Conservation (phyloP, 2,329 filamentous ascomycete species). For the Microcyclospora tardicrescens region DNA sequence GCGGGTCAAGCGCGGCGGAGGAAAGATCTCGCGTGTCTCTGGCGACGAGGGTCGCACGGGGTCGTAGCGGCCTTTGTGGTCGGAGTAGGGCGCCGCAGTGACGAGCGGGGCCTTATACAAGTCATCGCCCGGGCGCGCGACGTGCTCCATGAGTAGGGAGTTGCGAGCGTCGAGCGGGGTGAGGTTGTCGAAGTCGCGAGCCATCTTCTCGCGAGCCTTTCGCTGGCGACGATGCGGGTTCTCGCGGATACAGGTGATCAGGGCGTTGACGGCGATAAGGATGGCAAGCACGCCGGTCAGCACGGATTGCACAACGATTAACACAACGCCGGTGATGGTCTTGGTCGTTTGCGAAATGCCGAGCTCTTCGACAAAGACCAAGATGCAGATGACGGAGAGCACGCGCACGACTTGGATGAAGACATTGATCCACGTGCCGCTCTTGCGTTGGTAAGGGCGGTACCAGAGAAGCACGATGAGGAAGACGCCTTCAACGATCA, state of each 20-base stretch:
- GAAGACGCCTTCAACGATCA: slow-evolving; percentile 71
- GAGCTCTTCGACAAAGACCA: slow-evolving; percentile 89
- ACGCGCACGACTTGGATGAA: slow-evolving; percentile 80
- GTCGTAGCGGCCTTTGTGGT: slow-evolving; percentile 21
- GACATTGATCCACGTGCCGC: slow-evolving; percentile 87
- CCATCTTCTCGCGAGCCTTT: slow-evolving; percentile 77
- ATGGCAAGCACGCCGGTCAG: slow-evolving; percentile 75
- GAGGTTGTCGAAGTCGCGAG: slow-evolving; percentile 65
- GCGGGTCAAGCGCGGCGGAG: slow-evolving; percentile 3
- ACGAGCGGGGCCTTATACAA: slow-evolving; percentile 21
- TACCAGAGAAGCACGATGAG: slow-evolving; percentile 69
- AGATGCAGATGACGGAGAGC: slow-evolving; percentile 73
- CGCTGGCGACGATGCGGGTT: slow-evolving; percentile 82
- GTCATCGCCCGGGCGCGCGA: slow-evolving; percentile 27
- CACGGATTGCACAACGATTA: slow-evolving; percentile 81
- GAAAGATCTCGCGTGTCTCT: slow-evolving; percentile 6
- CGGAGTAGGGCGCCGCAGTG: slow-evolving; percentile 16
- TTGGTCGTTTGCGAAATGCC: slow-evolving; percentile 83
- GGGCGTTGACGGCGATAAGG: slow-evolving; percentile 76
- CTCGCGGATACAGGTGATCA: slow-evolving; percentile 68
- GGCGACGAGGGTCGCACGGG: slow-evolving; percentile 12
- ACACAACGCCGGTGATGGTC: slow-evolving; percentile 81
- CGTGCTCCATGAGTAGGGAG: slow-evolving; percentile 62
- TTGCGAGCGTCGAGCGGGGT: slow-evolving; percentile 80
- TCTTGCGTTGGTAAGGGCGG: slow-evolving; percentile 74